Evolutionary conservation across 1,139 yeast species (phyloP).

Genomic region (Meyerozyma athensensis): DNA sequence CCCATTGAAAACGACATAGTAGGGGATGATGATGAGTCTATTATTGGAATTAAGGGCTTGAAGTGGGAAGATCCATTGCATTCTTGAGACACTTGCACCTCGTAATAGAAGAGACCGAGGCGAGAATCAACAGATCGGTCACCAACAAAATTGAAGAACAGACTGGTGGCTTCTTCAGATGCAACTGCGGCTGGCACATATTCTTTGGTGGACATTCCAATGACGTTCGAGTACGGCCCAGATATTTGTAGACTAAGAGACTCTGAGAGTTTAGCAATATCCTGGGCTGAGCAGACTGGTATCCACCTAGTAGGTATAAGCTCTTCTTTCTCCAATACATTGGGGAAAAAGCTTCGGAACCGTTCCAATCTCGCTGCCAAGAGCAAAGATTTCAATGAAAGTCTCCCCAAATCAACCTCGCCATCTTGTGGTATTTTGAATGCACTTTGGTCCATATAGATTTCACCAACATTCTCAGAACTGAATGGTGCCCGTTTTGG

Average conservation of each 20-base stretch:
- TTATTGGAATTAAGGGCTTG: slow-evolving; percentile 1
- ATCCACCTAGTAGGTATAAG: slow-evolving; percentile 1
- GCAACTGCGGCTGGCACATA: not conserved
- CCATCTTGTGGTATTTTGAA: slow-evolving; percentile 12
- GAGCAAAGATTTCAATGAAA: slow-evolving; percentile 24
- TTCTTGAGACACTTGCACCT: slow-evolving; percentile 12
- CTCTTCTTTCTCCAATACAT: not conserved
- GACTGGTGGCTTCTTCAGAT: slow-evolving; percentile 5
- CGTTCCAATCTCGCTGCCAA: slow-evolving; percentile 17
- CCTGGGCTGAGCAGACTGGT: not conserved
- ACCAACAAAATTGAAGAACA: slow-evolving; percentile 12
- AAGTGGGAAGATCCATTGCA: slow-evolving; percentile 5
- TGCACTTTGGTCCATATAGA: slow-evolving; percentile 12
- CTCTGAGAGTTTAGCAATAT: not conserved
- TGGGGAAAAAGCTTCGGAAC: slow-evolving; percentile 6
- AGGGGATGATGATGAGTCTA: not conserved
- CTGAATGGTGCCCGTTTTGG: slow-evolving; percentile 10
- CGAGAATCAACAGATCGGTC: slow-evolving; percentile 9
- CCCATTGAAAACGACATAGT: slow-evolving; percentile 2
- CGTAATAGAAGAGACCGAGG: slow-evolving; percentile 14
- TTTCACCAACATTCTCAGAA: slow-evolving; percentile 21
- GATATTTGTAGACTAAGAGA: not conserved
- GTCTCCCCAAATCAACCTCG: not conserved
- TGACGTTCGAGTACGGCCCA: not conserved
- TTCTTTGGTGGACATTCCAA: not conserved